Evolutionary conservation across 768 basidiomycete genomes (phyloP), one percentile per base, ranked within the genome.

Genomic region (Suillus clintonianus): DNA sequence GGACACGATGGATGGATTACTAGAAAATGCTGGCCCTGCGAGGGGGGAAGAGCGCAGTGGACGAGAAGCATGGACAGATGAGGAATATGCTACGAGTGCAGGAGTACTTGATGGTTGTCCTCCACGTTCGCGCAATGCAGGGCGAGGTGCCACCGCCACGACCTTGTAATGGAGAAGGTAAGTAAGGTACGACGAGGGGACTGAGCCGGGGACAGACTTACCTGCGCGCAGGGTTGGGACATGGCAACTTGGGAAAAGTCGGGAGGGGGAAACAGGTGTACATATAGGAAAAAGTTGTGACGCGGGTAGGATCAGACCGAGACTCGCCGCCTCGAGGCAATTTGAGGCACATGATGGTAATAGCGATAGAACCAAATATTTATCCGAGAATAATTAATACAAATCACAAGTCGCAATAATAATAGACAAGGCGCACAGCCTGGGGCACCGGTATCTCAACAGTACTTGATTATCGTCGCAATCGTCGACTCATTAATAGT

Each of bases 11-110:
- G 73, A 69, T 0, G 74, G 70, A 8, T 70, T 63, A 0, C 65
- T 75, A 10, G 72, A 75, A 17, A 75, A 68, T 4, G 30, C 73
- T 37, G 67, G 68, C 1, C 73, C 58, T 0, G 74, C 68, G 45
- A 75, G 74, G 0, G 74, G 74, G 0, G 74, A 75, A 14, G 74
- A 75, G 15, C 74, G 74, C 63, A 71, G 62, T 4, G 74, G 74
- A 3, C 74, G 75, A 9, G 75, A 64, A 24, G 36, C 64, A 6
- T 68, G 62, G 30, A 61, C 53, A 13, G 53, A 27, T 22, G 63
- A 13, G 10, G 39, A 39, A 57, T 57, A 41, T 17, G 19, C 51
- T 53, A 1, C 51, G 5, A 32, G 51, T 53, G 34, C 54, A 14
- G 54, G 54, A 37, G 54, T 37, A 36, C 13, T 54, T 54, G 36